phyloP scores from a whole-genome alignment of 768 basidiomycete species.

The Chlorophyllum brunneum region DNA sequence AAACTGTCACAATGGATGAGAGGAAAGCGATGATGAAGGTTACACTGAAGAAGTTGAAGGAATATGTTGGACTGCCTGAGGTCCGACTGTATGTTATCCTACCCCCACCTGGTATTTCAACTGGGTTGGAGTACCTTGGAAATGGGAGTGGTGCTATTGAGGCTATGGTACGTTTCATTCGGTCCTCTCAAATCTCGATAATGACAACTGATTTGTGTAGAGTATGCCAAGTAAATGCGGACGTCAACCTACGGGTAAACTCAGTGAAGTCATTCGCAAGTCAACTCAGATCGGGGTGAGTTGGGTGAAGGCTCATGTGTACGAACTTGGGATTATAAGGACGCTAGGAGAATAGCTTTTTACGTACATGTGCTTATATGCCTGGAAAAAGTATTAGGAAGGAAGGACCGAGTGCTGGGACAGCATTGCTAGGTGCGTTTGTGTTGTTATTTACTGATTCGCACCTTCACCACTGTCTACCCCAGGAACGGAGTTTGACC shows the following conservation, averaged over 20 bases:
- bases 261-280: conserved; percentile 97
- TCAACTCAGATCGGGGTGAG: conserved; percentile 92
- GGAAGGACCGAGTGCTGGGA: conserved; percentile 96
- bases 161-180: conserved; percentile 61
- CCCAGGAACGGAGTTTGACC: too few relatives aligned
- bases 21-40: conserved; percentile 82
- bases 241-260: conserved; percentile 91
- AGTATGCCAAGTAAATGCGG: conserved; percentile 95
- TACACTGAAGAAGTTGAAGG: conserved; percentile 84
- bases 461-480: too few relatives aligned
- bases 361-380: conserved; percentile 91
- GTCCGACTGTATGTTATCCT: conserved; percentile 80
- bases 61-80: conserved; percentile 94
- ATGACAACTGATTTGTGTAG: conserved; percentile 33
- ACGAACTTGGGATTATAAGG: conserved; percentile 80
- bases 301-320: conserved; percentile 91
- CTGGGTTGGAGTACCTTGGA: conserved; percentile 92
- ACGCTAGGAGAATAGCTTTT: conserved; percentile 72
- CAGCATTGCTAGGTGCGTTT: conserved; percentile 87
- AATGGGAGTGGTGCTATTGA: conserved; percentile 96
- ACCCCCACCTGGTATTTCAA: conserved; percentile 90
- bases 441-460: conserved; percentile 79
- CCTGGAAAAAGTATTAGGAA: conserved; percentile 91
- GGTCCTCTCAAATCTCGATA: conserved; percentile 13
- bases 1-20: conserved; percentile 66